Evolutionary conservation across 202 grass and related monocot genomes (phyloP), one percentile per base, ranked within the genome.

Genomic region (Panicum virgatum): DNA sequence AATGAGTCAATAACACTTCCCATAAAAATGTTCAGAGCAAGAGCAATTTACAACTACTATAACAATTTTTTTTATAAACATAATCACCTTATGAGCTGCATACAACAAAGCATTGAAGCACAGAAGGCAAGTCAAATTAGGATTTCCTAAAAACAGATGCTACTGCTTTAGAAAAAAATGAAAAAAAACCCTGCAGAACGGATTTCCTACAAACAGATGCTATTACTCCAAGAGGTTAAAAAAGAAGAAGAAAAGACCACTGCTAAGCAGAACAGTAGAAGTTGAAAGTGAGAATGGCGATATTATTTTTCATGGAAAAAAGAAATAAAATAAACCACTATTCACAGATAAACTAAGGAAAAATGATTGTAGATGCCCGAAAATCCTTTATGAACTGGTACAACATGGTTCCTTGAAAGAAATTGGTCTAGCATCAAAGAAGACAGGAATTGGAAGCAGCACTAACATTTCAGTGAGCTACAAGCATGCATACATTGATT

Each of bases 401-500:
- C 82, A 65, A 56, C 27, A 37, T 66, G n/a, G 81, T 70, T 27
- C 18, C 5, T 63, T 54, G 25, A 23, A 76, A 69, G 48, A 38
- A 32, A 51, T 26, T 30, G 37, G 30, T 83, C 10, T 47, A 63
- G 3, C 23, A 26, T 12, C 26, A 64, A 71, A 37, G 16, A 77
- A 61, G 26, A 83, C 66, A 58, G 77, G 48, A 59, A 74, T 39
- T 4, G 59, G 60, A 83, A 87, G 71, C 38, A 56, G 20, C 77
- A 85, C 30, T 56, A n/a, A 12, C 30, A 34, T 72, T 84, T 63
- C n/a, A 65, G 50, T 42, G 77, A 77, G n/a, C 22, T 8, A 59
- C 72, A 85, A 45, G 29, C 5, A 20, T 76, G 66, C 23, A 77
- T 16, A 14, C 29, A 42, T 40, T 29, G 53, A 70, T 70, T 44